These are phyloP conservation scores for Aspergillus eucalypticola DNA, from an alignment of 2,329 filamentous ascomycete genomes.

Conservation along the genomic window DNA sequence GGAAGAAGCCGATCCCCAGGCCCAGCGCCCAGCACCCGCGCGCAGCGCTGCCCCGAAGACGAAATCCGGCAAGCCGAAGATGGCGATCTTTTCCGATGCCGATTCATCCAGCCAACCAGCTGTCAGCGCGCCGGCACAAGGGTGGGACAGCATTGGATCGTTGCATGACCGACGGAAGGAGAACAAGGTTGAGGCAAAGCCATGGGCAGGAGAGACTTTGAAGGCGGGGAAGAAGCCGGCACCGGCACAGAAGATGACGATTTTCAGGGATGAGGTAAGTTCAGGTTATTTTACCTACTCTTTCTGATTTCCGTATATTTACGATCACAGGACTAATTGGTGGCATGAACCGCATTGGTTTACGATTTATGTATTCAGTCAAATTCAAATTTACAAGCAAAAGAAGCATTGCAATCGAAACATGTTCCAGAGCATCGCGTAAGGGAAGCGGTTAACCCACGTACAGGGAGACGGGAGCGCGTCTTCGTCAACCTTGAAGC, in stretches of 20 bases:
- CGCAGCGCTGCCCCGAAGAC: slow-evolving; percentile 52
- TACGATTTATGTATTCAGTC: slow-evolving; percentile 57
- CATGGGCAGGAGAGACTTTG: slow-evolving; percentile 89
- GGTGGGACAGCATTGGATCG: slow-evolving; percentile 91
- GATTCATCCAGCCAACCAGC: slow-evolving; percentile 61
- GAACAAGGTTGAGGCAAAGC: slow-evolving; percentile 79
- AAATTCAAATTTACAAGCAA: slow-evolving; percentile 40
- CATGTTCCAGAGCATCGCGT: slow-evolving; percentile 70
- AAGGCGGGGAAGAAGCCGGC: slow-evolving; percentile 82
- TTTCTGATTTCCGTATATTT: slow-evolving; percentile 66
- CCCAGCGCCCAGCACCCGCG: slow-evolving; percentile 54
- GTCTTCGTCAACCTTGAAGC: slow-evolving; percentile 84
- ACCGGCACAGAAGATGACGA: slow-evolving; percentile 75
- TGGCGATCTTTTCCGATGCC: slow-evolving; percentile 86
- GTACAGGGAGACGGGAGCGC: slow-evolving; percentile 78
- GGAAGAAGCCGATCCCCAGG: slow-evolving; percentile 65
- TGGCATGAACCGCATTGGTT: slow-evolving; percentile 46
- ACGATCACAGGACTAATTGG: slow-evolving; percentile 95
- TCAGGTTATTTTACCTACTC: slow-evolving; percentile 36
- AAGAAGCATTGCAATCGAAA: slow-evolving; percentile 46
- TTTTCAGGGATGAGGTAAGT: slow-evolving; percentile 97
- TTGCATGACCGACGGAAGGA: slow-evolving; percentile 90
- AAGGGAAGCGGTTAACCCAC: slow-evolving; percentile 79
- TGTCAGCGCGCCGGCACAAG: slow-evolving; percentile 60
- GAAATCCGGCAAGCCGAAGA: slow-evolving; percentile 74